These are phyloP conservation scores for Simplicillium sp. DNA, from an alignment of 2,329 filamentous ascomycete species.

Conservation along the genomic window DNA sequence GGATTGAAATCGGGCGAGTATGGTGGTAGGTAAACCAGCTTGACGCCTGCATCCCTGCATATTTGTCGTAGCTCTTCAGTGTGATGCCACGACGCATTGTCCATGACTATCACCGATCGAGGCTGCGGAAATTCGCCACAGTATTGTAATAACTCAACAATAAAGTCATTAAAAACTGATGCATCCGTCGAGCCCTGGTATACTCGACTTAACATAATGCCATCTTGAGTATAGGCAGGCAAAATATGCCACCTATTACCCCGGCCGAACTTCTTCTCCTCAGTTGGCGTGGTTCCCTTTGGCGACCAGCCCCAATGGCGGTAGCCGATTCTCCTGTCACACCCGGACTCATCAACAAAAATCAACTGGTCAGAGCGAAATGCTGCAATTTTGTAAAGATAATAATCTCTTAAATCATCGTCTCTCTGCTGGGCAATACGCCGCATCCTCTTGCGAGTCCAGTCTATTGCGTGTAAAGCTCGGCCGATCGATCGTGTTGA, in stretches of 20 bases:
- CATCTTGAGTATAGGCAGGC: conserved; percentile 17
- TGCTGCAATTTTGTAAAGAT: conserved; percentile 20
- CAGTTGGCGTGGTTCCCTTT: conserved; percentile 13
- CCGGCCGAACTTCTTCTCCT: conserved; percentile 13
- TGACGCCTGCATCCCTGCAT: conserved; percentile 12
- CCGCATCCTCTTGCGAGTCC: conserved; percentile 19
- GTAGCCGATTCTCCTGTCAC: conserved; percentile 20
- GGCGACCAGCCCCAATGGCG: conserved; percentile 23
- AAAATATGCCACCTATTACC: conserved; percentile 14
- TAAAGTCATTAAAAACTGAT: conserved; percentile 17
- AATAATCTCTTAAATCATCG: conserved; percentile 21
- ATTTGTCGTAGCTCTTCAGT: conserved; percentile 16
- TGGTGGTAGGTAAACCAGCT: conserved; percentile 8
- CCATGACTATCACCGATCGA: conserved; percentile 24
- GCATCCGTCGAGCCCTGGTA: conserved; percentile 18
- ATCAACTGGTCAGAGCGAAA: conserved; percentile 22
- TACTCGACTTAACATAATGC: conserved; percentile 15
- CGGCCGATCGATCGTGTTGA: conserved; percentile 11
- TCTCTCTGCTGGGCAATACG: conserved; percentile 21
- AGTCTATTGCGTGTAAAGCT: conserved; percentile 13
- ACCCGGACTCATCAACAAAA: conserved; percentile 24
- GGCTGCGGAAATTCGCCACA: conserved; percentile 20
- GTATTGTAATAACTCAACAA: conserved; percentile 19
- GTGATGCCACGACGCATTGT: conserved; percentile 21
- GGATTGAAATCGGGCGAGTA: conserved; percentile 15